These are phyloP conservation scores for Rhodotorula diobovata DNA, from an alignment of 768 basidiomycete genomes.

Conservation along the genomic window DNA sequence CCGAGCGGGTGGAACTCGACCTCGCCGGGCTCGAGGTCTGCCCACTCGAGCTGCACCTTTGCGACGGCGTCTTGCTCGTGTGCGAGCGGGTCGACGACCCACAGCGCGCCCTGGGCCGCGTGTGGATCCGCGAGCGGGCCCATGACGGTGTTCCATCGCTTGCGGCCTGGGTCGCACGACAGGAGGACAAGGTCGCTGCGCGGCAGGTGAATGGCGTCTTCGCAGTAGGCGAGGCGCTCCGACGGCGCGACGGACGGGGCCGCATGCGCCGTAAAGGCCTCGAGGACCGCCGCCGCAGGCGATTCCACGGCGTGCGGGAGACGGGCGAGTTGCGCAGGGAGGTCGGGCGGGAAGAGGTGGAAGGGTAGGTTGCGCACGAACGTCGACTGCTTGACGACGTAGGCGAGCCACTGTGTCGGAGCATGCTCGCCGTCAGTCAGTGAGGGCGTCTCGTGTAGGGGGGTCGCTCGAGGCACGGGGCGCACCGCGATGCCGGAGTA, in stretches of 20 bases:
- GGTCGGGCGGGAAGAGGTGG: background rate
- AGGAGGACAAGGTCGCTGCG: constrained; percentile 47
- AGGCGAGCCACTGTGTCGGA: background rate
- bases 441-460: background rate
- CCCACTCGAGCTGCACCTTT: constrained; percentile 48
- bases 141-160: constrained; percentile 66
- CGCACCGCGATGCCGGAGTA: too few species aligned
- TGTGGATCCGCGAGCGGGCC: constrained; percentile 62
- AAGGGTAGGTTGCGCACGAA: background rate
- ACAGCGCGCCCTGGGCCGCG: constrained; percentile 58
- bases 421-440: too few species aligned
- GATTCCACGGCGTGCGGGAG: background rate
- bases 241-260: rapidly evolving
- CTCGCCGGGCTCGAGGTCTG: background rate
- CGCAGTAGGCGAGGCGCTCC: constrained; percentile 16
- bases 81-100: constrained; percentile 52
- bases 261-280: background rate
- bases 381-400: background rate
- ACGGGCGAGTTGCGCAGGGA: background rate
- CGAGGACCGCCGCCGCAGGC: background rate
- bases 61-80: constrained; percentile 41
- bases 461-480: too few species aligned
- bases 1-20: constrained; percentile 73
- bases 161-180: constrained; percentile 57
- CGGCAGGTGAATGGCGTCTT: constrained; percentile 5